These are phyloP conservation scores for Melampsora larici-populina DNA, from an alignment of 1,284 basidiomycete genomes.

Conservation along the genomic window DNA sequence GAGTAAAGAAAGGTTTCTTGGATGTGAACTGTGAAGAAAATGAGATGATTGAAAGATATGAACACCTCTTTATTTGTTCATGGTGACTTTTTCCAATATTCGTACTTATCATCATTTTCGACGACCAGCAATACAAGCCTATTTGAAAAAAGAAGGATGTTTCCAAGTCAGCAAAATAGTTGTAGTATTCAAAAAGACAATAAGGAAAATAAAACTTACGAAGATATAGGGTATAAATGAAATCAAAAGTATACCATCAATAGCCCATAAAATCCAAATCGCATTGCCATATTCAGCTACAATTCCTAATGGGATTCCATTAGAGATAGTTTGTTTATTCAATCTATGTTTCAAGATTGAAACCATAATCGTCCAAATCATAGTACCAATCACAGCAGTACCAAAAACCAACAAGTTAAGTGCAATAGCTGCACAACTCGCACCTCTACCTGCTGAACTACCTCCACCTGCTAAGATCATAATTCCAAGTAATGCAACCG, in stretches of 20 bases:
- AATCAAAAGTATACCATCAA: slow-evolving; percentile 9
- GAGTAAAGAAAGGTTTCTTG: too few species aligned
- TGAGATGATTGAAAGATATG: background rate
- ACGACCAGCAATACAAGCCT: background rate
- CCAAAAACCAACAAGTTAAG: slow-evolving; percentile 26
- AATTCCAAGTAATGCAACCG: slow-evolving; percentile 1
- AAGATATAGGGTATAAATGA: slow-evolving; percentile 11
- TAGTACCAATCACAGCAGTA: slow-evolving; percentile 12
- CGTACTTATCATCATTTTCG: background rate
- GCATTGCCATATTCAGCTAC: slow-evolving; percentile 28
- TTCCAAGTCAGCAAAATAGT: background rate
- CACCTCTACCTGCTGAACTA: background rate
- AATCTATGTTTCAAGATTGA: slow-evolving; percentile 29
- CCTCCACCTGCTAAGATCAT: background rate
- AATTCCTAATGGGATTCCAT: slow-evolving; percentile 1
- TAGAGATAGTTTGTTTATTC: background rate
- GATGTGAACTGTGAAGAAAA: slow-evolving; percentile 1
- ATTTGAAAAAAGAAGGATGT: background rate
- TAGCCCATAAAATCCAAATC: slow-evolving; percentile 35
- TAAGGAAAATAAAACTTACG: background rate
- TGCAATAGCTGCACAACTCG: background rate
- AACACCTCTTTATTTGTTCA: background rate
- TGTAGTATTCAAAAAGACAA: background rate
- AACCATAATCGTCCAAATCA: slow-evolving; percentile 38
- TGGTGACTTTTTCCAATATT: background rate